Evolutionary conservation across 2,329 filamentous ascomycete genomes (phyloP).

Genomic region (Cadophora sp.): DNA sequence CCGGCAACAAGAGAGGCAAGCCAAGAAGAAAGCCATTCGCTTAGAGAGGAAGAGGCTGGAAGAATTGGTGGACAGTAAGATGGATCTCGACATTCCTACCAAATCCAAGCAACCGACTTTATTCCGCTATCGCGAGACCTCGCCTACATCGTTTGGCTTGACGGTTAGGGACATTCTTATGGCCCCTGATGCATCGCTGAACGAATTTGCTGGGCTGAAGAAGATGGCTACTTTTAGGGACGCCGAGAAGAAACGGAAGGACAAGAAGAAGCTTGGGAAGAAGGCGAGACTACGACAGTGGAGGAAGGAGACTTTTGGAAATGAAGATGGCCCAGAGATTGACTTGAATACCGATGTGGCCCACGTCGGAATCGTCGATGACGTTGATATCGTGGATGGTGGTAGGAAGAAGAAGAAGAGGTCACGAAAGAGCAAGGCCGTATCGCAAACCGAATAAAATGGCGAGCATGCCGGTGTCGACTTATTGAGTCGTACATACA

Average conservation of each 20-base stretch:
- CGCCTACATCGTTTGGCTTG: conserved; percentile 87
- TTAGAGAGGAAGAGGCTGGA: conserved; percentile 85
- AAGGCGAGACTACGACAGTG: conserved; percentile 90
- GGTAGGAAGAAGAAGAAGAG: conserved; percentile 59
- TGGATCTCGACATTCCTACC: conserved; percentile 74
- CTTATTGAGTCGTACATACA: background rate
- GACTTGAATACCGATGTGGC: conserved; percentile 37
- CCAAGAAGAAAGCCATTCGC: conserved; percentile 74
- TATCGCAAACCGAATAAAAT: background rate
- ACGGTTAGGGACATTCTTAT: conserved; percentile 88
- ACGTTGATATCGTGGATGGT: conserved; percentile 47
- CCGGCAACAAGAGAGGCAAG: conserved; percentile 63
- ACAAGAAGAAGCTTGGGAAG: conserved; percentile 89
- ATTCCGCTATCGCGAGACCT: conserved; percentile 96
- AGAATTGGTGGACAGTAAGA: conserved; percentile 80
- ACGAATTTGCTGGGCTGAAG: conserved; percentile 91
- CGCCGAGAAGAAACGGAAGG: conserved; percentile 84
- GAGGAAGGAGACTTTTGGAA: conserved; percentile 70
- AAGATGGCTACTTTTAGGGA: conserved; percentile 93
- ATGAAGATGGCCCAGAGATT: conserved; percentile 50
- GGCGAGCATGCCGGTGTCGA: background rate
- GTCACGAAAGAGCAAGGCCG: conserved; percentile 49
- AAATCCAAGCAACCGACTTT: conserved; percentile 57
- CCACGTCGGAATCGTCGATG: conserved; percentile 37
- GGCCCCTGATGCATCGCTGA: conserved; percentile 86